These are phyloP conservation scores for Serendipita indica DNA, from an alignment of 768 basidiomycete species.

Conservation along the genomic window DNA sequence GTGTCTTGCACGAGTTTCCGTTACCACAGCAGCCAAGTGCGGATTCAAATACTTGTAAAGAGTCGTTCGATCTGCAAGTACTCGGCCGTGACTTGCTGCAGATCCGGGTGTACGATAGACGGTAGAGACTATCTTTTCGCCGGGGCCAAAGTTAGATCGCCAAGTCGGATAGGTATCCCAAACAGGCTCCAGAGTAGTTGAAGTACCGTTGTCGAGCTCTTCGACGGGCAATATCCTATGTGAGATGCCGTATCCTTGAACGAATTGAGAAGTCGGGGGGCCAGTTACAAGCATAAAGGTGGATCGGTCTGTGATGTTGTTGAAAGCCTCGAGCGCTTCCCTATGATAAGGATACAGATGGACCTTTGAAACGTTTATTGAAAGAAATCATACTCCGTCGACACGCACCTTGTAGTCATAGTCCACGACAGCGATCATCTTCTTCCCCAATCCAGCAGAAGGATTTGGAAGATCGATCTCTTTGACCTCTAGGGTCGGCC, in stretches of 20 bases:
- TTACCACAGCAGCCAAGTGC: conserved; percentile 53
- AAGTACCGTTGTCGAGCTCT: conserved; percentile 11
- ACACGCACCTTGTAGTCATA: conserved; percentile 54
- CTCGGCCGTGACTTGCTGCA: conserved; percentile 67
- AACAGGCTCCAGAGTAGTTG: conserved; percentile 30
- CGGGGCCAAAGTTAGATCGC: conserved; percentile 40
- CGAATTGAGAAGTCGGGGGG: conserved; percentile 27
- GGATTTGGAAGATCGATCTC: not conserved
- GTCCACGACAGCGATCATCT: conserved; percentile 53
- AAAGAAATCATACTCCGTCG: not conserved
- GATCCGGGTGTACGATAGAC: conserved; percentile 30
- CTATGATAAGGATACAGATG: conserved; percentile 53
- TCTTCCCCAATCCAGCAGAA: conserved; percentile 19
- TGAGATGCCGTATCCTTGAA: conserved; percentile 37
- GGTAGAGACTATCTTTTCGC: conserved; percentile 43
- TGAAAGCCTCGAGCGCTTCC: conserved; percentile 30
- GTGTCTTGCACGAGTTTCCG: conserved; percentile 25
- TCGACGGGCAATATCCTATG: not conserved
- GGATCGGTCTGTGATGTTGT: conserved; percentile 30
- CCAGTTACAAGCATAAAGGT: conserved; percentile 43
- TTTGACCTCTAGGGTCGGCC: not conserved
- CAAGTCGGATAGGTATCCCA: conserved; percentile 44
- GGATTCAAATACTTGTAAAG: conserved; percentile 92
- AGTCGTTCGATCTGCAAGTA: conserved; percentile 74
- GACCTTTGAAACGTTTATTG: conserved; percentile 27